Evolutionary conservation across 352 stramenopile species (phyloP).

Genomic region (Phytophthora aleatoria): DNA sequence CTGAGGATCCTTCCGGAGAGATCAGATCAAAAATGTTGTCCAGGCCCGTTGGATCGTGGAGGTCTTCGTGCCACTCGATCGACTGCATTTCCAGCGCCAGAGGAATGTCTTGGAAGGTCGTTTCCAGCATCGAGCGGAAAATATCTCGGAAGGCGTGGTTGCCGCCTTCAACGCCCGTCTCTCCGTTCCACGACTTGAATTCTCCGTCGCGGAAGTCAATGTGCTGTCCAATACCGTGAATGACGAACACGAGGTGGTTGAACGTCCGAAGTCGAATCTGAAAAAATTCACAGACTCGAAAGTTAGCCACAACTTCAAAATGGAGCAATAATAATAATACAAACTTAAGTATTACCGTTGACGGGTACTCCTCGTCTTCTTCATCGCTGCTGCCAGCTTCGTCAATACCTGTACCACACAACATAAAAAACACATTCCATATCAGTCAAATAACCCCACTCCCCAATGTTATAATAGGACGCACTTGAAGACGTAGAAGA

Average conservation of each 20-base stretch:
- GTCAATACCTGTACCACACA: conserved; percentile 24
- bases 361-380: conserved; percentile 71
- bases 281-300: neutral
- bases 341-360: conserved; percentile 47
- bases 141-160: conserved; percentile 84
- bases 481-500: conserved; percentile 45
- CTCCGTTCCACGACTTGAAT: conserved; percentile 79
- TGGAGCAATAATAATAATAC: neutral
- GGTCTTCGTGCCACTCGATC: conserved; percentile 91
- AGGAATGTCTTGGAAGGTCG: conserved; percentile 82
- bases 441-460: neutral
- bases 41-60: conserved; percentile 84
- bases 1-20: conserved; percentile 70
- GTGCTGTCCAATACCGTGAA: conserved; percentile 87
- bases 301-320: neutral
- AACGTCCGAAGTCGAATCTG: conserved; percentile 75
- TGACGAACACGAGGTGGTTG: conserved; percentile 89
- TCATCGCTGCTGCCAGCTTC: conserved; percentile 60
- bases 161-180: conserved; percentile 70
- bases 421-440: neutral
- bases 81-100: conserved; percentile 87
- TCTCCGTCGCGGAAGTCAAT: conserved; percentile 87
- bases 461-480: conserved; percentile 1
- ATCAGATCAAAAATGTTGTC: conserved; percentile 88
- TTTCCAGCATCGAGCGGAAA: conserved; percentile 77